Base-by-base conservation (phyloP, 371 early-diverging fungal species). In the Actinomucor elegans region DNA sequence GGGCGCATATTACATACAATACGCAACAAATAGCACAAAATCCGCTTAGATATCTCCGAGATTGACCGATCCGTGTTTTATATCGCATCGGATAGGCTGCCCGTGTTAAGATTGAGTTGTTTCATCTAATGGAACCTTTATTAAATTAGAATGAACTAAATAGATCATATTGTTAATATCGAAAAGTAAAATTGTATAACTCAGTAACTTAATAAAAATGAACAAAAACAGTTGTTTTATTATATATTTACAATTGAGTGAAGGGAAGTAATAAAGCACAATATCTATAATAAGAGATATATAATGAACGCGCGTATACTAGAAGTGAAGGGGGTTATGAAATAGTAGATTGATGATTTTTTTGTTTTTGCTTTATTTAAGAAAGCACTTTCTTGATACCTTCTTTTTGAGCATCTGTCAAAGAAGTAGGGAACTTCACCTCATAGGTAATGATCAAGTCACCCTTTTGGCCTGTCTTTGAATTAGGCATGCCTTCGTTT, bases 401-500 rank as follows among this genome's bases (percentile, higher is more conserved):
- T 46, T 59, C 50, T 71, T 94, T 94, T 71, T 94, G 92, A 1
- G 67, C 60, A 7, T 79, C 63, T 0, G 86, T 80, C 48, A 95
- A 78, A 26, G 49, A 27, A 26, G 35, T 49, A 12, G 97, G 96
- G 68, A 91, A 92, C 46, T 84, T 68, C 26, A 96, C 87, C 17
- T 81, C 74, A 49, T 80, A 81, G 12, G 72, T 73, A 20, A 95
- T 80, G 18, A 93, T 51, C 52, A 97, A 77, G 55, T 94, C 87
- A 17, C 97, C 97, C 55, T 84, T 88, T 59, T 69, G 67, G 9
- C 88, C 90, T 29, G 97, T 96, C 55, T 88, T 88, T 55, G 72
- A 69, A 4, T 91, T 93, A 5, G 98, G 98, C 97, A 98, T 98
- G 29, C 99, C 99, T 61, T 94, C 91, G 33, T 85, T 84, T 9